Evolutionary conservation across 805 yeast genomes (phyloP), one percentile per base, ranked within the genome.

Genomic region (Candida maris): DNA sequence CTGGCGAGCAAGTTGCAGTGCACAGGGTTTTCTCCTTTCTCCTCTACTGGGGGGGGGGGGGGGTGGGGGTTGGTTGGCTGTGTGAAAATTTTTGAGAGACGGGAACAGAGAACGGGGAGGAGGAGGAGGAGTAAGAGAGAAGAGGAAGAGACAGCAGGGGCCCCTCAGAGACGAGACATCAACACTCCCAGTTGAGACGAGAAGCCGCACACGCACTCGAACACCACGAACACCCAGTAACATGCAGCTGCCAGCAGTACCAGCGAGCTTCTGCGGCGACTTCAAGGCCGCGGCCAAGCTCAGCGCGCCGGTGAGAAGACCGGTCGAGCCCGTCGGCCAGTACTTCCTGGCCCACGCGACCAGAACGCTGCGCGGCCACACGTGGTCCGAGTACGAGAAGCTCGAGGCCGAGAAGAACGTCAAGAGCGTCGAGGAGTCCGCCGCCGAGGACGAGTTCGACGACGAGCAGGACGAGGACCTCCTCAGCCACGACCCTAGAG

Each of bases 361-460:
- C 51, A 85, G 98, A 73, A 77, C 94, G 37, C 73, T 89, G 53
- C 81, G 96, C 68, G 96, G 96, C 62, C 96, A 95, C 70, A 87
- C 97, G 33, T 93, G 97, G 96, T 87, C 97, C 38, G 97, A 93
- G 68, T 93, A 77, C 58, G 98, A 93, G 69, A 81, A 84, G 62
- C 70, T 88, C 50, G 94, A 89, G 73, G 96, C 96, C 43, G 94
- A 82, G 60, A 80, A 78, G 67, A 85, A 85, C 64, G 95, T 85
- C 55, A 73, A 75, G 54, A 65, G 66, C 39, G 77, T 78, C 44
- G 95, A 85, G 52, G 82, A 75, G 51, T 58, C 74, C 44, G 65
- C 61, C 40, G 77, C 74, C 41, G 85, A 77, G 37, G 79, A 75
- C 39, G 79, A 75, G 36, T 94, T 88, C 56, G 83, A 79, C 46